These are phyloP conservation scores for Lichenothelia convexa DNA, from an alignment of 495 filamentous ascomycete genomes.

Conservation along the genomic window DNA sequence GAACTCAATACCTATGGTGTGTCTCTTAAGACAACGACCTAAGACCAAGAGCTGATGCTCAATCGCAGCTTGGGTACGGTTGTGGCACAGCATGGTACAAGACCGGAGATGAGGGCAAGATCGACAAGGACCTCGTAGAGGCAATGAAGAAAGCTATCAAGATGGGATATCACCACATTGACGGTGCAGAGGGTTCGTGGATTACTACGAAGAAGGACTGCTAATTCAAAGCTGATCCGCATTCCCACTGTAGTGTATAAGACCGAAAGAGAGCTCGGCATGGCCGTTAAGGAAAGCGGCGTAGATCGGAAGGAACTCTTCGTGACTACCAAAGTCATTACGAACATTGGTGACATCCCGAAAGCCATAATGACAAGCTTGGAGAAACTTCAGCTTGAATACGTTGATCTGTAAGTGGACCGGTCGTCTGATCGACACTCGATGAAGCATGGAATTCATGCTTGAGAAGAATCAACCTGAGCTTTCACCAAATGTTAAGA, in stretches of 20 bases:
- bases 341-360: slow-evolving; percentile 40
- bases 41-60: background rate
- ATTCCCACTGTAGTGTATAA: slow-evolving; percentile 40
- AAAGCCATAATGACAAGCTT: slow-evolving; percentile 51
- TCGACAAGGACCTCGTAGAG: slow-evolving; percentile 37
- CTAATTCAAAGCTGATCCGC: background rate
- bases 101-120: slow-evolving; percentile 16
- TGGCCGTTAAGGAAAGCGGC: slow-evolving; percentile 49
- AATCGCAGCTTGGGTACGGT: slow-evolving; percentile 50
- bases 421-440: no score
- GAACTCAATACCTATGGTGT: slow-evolving; percentile 51
- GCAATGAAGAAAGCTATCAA: slow-evolving; percentile 48
- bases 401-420: slow-evolving; percentile 51
- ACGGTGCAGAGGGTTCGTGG: slow-evolving; percentile 43
- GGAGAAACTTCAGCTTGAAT: slow-evolving; percentile 53
- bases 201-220: background rate
- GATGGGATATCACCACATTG: slow-evolving; percentile 55
- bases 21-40: slow-evolving; percentile 8
- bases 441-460: background rate
- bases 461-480: background rate
- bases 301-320: slow-evolving; percentile 51
- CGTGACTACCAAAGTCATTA: slow-evolving; percentile 57
- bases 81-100: slow-evolving; percentile 47
- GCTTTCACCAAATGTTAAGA: no score
- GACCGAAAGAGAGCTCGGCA: slow-evolving; percentile 60